Evolutionary conservation across 1,284 basidiomycete genomes (phyloP), one percentile per base, ranked within the genome.

Genomic region (Sparassis latifolia): DNA sequence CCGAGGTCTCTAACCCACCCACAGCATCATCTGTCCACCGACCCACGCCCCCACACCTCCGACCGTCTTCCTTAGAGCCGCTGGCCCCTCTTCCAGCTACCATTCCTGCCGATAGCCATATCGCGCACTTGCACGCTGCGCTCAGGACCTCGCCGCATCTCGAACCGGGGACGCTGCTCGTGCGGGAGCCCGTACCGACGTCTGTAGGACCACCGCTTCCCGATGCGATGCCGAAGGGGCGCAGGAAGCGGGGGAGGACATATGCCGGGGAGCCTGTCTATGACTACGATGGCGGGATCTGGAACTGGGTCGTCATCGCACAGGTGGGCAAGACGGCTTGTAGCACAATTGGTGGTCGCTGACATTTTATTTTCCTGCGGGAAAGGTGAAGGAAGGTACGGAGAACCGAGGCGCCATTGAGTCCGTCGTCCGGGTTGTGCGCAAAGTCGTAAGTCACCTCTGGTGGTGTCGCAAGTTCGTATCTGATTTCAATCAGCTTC

Each of bases 321-420:
- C 84, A 89, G 72, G 86, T 82, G n/a, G 12, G 20, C 33, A 10
- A 10, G 6, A 20, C 7, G 20, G 20, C 20, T n/a, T 6, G 44
- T 35, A 33, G 35, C 41, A 6, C 20, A 20, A 20, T 20, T 20
- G n/a, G 10, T 48, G 40, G 38, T 47, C 12, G 20, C 20, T 3
- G 30, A 1, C 40, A 6, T 33, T 29, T 20, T 20, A 20, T 20
- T 20, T 20, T 20, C 20, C 20, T 20, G 20, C 20, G 20, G 20
- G 10, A 30, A 50, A 88, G 84, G 85, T 90, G 48, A 90, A 87
- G 62, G 83, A 88, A 58, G 87, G 87, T 3, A 85, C 86, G n/a
- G 86, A 90, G 69, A 79, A 77, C 48, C 76, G 82, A 57, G 87
- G 86, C 12, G 77, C 81, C 0, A 81, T 89, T 49, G 85, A 89